These are phyloP conservation scores for Rhodamnia argentea DNA, from an alignment of 345 rosid species.

Conservation along the genomic window DNA sequence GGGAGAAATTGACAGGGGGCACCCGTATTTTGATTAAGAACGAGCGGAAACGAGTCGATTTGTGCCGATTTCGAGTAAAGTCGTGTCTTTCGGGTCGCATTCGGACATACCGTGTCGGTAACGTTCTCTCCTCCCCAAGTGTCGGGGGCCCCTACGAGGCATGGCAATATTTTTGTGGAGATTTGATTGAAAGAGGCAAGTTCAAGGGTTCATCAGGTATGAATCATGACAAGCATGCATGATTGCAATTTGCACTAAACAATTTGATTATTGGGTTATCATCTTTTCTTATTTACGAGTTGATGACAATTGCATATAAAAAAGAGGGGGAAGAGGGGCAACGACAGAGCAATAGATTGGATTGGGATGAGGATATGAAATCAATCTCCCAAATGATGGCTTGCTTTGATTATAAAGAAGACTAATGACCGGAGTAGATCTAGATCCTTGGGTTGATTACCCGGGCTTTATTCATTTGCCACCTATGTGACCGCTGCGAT, in stretches of 20 bases:
- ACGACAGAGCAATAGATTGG: not conserved
- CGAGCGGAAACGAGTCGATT: not conserved
- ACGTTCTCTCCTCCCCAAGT: not conserved
- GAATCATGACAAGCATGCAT: not conserved
- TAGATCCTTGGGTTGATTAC: not conserved
- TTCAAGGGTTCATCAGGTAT: not conserved
- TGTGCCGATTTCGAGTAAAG: accelerated
- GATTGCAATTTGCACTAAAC: not conserved
- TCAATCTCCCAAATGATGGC: not conserved
- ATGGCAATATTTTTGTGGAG: not conserved
- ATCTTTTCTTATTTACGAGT: not conserved
- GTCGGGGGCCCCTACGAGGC: not conserved
- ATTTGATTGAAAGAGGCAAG: not conserved
- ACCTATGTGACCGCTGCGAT: not conserved
- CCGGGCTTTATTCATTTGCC: not conserved
- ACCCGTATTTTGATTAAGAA: no score
- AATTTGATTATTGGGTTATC: no score
- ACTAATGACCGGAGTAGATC: not conserved
- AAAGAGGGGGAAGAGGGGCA: not conserved
- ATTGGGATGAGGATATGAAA: not conserved
- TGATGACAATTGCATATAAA: not conserved
- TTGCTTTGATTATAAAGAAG: not conserved
- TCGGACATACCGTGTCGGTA: accelerated
- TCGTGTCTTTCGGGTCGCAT: not conserved
- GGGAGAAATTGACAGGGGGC: no score